Evolutionary conservation across 371 early-diverging fungal species (phyloP).

Genomic region (Nematocida ironsii): DNA sequence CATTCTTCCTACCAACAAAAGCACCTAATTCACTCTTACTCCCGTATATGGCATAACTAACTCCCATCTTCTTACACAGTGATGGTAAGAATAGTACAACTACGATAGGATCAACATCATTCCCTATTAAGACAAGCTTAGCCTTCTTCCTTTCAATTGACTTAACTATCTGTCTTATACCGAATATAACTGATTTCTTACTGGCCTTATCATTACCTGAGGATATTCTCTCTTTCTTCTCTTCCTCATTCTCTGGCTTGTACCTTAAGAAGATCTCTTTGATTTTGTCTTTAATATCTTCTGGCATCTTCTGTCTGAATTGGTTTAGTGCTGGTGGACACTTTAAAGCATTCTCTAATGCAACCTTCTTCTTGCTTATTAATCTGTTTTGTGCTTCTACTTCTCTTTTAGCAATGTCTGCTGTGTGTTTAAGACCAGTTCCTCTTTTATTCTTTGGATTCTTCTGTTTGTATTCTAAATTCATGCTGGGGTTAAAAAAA

Average conservation of each 20-base stretch:
- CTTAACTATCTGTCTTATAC: constrained; percentile 96
- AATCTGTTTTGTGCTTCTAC: constrained; percentile 46
- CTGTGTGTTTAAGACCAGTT: constrained; percentile 31
- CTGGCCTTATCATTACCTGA: constrained; percentile 77
- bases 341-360: constrained; percentile 92
- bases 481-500: too few relatives aligned
- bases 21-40: constrained; percentile 91
- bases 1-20: constrained; percentile 96
- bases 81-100: constrained; percentile 96
- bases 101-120: constrained; percentile 98
- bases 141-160: constrained; percentile 95
- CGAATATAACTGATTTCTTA: constrained; percentile 87
- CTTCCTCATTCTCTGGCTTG: constrained; percentile 89
- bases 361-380: constrained; percentile 71
- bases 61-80: constrained; percentile 98
- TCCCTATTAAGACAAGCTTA: constrained; percentile 92
- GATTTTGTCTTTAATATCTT: constrained; percentile 81
- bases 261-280: constrained; percentile 91
- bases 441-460: constrained; percentile 49
- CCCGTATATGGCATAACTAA: constrained; percentile 97
- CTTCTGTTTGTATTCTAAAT: constrained; percentile 27
- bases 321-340: constrained; percentile 98
- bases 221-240: constrained; percentile 85
- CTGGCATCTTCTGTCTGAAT: constrained; percentile 89
- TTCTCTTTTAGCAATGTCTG: constrained; percentile 41